A percentile compares a stretch with the other conserved stretches of the same genome.
Evolutionary conservation across 163 green algal species (phyloP).

Genomic region (Scenedesmus sp.): DNA sequence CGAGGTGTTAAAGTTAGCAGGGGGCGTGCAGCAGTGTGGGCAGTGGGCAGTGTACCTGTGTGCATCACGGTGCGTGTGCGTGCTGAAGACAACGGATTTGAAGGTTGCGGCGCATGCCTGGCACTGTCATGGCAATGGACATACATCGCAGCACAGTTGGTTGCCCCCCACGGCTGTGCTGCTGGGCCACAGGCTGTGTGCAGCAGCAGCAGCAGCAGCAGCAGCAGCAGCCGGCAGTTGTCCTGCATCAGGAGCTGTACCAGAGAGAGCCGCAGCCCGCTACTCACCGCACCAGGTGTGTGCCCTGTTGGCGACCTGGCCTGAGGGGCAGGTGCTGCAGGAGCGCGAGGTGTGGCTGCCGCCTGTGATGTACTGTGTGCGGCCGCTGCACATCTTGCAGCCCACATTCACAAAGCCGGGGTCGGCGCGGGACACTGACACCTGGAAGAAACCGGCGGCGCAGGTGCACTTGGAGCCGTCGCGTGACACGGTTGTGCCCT

Average conservation of each 20-base stretch:
- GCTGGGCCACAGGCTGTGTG: too few species aligned
- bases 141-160: too few species aligned
- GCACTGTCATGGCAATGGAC: too few species aligned
- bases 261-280: too few species aligned
- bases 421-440: constrained; percentile 3
- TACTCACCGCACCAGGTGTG: constrained; percentile 47
- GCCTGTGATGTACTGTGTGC: constrained; percentile 30
- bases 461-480: constrained; percentile 38
- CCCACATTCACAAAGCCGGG: constrained; percentile 12
- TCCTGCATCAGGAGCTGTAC: too few species aligned
- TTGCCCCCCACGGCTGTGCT: too few species aligned
- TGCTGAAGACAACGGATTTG: not conserved
- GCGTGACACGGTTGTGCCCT: not conserved
- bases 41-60: not conserved
- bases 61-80: too few species aligned
- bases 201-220: not conserved
- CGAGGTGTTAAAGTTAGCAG: not conserved
- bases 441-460: constrained; percentile 30
- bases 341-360: not conserved
- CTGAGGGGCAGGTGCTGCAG: constrained; percentile 29
- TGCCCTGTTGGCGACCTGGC: constrained; percentile 43
- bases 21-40: not conserved
- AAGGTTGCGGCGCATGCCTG: too few species aligned
- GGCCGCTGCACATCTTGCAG: constrained; percentile 38
- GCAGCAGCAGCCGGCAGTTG: not conserved